phyloP scores from a whole-genome alignment of 257 asterid species.

The Prunella vulgaris region DNA sequence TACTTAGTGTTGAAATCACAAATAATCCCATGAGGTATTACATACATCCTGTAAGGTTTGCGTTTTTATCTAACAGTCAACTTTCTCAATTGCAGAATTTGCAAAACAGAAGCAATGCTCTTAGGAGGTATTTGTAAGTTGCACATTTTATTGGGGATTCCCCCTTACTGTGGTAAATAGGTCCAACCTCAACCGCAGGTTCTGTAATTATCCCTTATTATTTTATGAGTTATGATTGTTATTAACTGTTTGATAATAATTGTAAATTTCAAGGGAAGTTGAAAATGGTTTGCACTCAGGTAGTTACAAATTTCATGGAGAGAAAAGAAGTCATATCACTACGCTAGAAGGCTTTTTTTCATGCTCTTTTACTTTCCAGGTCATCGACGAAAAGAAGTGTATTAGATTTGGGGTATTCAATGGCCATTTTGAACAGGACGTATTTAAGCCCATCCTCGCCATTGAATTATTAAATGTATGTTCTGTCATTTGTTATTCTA shows the following conservation, averaged over 20 bases:
- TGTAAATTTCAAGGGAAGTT: slow-evolving; percentile 78
- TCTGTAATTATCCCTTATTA: background rate
- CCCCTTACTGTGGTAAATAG: background rate
- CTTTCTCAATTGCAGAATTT: no score
- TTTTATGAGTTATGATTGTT: background rate
- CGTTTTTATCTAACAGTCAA: background rate
- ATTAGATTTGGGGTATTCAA: slow-evolving; percentile 86
- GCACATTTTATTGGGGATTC: background rate
- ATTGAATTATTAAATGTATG: slow-evolving; percentile 81
- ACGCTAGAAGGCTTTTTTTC: background rate
- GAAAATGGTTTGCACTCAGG: slow-evolving; percentile 99
- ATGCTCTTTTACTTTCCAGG: slow-evolving; percentile 33
- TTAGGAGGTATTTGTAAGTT: no score
- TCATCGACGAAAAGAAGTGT: slow-evolving; percentile 93
- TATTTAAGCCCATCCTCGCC: slow-evolving; percentile 91
- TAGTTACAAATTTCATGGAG: slow-evolving; percentile 23
- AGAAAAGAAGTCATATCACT: slow-evolving; percentile 3
- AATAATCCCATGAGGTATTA: background rate
- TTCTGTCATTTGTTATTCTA: slow-evolving; percentile 13
- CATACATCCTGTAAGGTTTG: background rate
- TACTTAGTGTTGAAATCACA: background rate
- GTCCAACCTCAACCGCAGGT: background rate
- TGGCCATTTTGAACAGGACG: slow-evolving; percentile 95
- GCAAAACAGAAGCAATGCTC: no score
- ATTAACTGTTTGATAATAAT: background rate